Percentiles rank a stretch among this genome's conserved stretches.
Conservation (phyloP, 345 rosid species). For the Arabidopsis arenosa region DNA sequence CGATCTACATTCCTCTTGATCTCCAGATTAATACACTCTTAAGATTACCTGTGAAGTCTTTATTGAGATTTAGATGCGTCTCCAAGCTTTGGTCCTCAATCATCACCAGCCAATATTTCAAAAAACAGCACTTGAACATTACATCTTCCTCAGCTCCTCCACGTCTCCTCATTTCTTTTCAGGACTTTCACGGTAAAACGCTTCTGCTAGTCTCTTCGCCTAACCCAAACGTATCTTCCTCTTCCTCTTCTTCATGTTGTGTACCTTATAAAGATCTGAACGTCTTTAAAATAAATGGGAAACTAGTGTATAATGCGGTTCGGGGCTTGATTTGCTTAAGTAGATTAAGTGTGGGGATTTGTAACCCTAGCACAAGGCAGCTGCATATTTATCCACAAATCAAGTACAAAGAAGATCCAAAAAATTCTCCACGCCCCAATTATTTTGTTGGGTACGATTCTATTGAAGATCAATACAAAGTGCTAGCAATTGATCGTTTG, state of each 20-base stretch:
- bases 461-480: slow-evolving; percentile 21
- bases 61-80: slow-evolving; percentile 4
- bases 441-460: slow-evolving; percentile 12
- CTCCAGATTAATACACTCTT: not conserved
- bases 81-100: slow-evolving; percentile 18
- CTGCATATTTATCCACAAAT: not conserved
- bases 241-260: not conserved
- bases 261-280: not conserved
- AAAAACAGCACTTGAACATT: not conserved
- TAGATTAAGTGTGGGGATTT: not conserved
- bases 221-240: not conserved
- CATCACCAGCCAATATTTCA: not conserved
- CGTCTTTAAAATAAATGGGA: not conserved
- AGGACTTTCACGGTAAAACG: too few relatives aligned
- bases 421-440: not conserved
- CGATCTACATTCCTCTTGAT: not conserved
- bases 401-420: not conserved
- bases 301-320: not conserved
- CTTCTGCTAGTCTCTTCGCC: not conserved
- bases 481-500: not conserved
- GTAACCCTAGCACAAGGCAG: slow-evolving; percentile 9
- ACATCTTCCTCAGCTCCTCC: not conserved
- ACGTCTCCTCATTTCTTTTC: not conserved
- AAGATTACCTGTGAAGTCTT: not conserved
- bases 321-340: not conserved